Conservation (phyloP, 345 rosid genomes). For the Murraya koenigii region DNA sequence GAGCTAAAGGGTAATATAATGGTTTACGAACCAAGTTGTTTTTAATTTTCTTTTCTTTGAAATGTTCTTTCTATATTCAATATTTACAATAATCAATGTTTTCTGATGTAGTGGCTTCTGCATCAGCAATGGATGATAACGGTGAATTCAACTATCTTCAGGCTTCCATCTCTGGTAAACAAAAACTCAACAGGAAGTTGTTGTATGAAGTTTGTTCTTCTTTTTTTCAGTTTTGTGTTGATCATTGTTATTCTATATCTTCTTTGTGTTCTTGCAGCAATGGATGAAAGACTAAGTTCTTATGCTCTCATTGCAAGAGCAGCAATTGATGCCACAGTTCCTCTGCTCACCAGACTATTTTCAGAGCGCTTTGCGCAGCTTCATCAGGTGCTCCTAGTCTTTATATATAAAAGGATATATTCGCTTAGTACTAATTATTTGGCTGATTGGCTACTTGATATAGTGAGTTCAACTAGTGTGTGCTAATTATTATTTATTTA, state of each 20-base stretch:
- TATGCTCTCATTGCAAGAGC: constrained; percentile 98
- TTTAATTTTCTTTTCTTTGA: constrained; percentile 1
- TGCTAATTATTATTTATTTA: background rate
- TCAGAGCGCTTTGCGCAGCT: constrained; percentile 68
- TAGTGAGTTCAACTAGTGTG: background rate
- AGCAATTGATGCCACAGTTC: constrained; percentile 76
- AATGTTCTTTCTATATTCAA: constrained; percentile 17
- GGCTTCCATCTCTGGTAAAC: constrained; percentile 85
- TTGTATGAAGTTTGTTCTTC: background rate
- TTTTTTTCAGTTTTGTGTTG: background rate
- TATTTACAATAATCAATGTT: background rate
- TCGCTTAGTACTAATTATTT: constrained; percentile 9
- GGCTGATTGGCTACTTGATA: constrained; percentile 4
- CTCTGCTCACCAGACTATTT: constrained; percentile 63
- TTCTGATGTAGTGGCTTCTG: constrained; percentile 55
- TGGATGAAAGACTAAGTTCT: constrained; percentile 94
- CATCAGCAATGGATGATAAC: constrained; percentile 63
- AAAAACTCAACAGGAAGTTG: constrained; percentile 10
- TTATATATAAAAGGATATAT: constrained; percentile 1
- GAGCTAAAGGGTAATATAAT: constrained; percentile 65
- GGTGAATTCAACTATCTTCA: constrained; percentile 59
- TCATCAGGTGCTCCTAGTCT: constrained; percentile 69
- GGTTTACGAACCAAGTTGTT: constrained; percentile 15
- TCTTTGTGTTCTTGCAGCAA: constrained; percentile 57
- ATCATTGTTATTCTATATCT: constrained; percentile 8